These are phyloP conservation scores for Volvox carteri DNA, from an alignment of 163 green algal species.

Conservation along the genomic window DNA sequence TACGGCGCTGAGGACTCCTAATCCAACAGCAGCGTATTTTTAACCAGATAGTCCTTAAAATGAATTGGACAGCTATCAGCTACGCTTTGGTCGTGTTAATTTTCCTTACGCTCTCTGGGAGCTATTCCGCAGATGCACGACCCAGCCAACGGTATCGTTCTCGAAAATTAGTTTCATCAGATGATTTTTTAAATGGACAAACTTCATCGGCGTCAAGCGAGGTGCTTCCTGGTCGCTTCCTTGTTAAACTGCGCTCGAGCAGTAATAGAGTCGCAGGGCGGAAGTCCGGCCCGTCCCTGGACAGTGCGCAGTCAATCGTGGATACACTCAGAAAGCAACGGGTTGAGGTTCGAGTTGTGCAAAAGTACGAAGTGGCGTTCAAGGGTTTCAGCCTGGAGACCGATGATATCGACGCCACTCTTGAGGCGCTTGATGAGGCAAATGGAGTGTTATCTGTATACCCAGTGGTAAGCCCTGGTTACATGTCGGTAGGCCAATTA, in stretches of 20 bases:
- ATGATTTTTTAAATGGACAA: neutral
- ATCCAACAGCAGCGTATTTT: neutral
- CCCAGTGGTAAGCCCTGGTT: conserved; percentile 27
- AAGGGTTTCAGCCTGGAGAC: conserved; percentile 45
- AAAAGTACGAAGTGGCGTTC: conserved; percentile 25
- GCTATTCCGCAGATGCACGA: neutral
- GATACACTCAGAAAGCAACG: neutral
- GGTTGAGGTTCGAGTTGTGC: neutral
- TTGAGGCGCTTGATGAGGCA: conserved; percentile 2
- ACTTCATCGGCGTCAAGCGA: neutral
- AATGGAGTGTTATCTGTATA: conserved; percentile 28
- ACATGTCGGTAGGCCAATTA: no score
- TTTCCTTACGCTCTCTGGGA: neutral
- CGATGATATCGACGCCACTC: neutral
- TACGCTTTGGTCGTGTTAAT: neutral
- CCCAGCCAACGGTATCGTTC: neutral
- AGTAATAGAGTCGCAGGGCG: no score
- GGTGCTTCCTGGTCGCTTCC: conserved; percentile 36
- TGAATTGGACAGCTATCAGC: neutral
- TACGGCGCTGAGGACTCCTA: neutral
- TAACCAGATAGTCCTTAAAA: neutral
- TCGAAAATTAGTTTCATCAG: neutral
- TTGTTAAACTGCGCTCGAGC: conserved; percentile 34
- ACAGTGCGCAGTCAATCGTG: conserved; percentile 4
- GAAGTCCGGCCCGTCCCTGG: neutral